Conservation (phyloP, 2,329 filamentous ascomycete genomes). For the Didymella pomorum region DNA sequence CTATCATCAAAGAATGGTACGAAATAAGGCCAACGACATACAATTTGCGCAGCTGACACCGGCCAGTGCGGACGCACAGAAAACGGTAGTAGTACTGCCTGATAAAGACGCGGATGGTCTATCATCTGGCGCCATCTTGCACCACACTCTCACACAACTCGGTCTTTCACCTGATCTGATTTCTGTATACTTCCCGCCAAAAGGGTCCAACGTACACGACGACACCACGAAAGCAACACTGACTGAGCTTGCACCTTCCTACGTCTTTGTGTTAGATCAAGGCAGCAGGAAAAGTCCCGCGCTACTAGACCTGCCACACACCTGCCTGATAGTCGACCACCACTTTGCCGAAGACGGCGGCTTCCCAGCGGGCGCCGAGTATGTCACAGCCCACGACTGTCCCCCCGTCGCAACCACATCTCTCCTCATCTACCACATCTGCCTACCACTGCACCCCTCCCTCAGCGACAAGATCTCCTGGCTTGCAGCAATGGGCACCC, state of each 20-base stretch:
- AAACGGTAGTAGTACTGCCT: slow-evolving; percentile 67
- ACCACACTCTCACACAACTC: slow-evolving; percentile 66
- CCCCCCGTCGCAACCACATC: slow-evolving; percentile 72
- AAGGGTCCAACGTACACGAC: slow-evolving; percentile 67
- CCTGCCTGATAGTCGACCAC: slow-evolving; percentile 70
- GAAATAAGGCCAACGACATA: background rate
- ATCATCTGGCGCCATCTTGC: slow-evolving; percentile 68
- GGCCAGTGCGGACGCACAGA: slow-evolving; percentile 59
- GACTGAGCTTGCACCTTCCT: slow-evolving; percentile 59
- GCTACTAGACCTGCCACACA: slow-evolving; percentile 60
- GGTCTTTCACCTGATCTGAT: slow-evolving; percentile 64
- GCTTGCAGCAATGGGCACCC: slow-evolving; percentile 70
- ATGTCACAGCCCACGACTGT: slow-evolving; percentile 69
- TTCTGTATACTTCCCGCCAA: slow-evolving; percentile 65
- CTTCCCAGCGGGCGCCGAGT: slow-evolving; percentile 63
- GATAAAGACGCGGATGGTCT: slow-evolving; percentile 76
- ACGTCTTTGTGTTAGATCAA: slow-evolving; percentile 71
- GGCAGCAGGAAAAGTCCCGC: slow-evolving; percentile 65
- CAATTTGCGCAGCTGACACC: slow-evolving; percentile 7
- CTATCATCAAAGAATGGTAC: slow-evolving; percentile 67
- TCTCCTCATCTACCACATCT: slow-evolving; percentile 70
- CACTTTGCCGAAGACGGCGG: slow-evolving; percentile 65
- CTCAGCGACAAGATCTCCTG: slow-evolving; percentile 63
- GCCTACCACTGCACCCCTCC: slow-evolving; percentile 62
- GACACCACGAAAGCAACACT: slow-evolving; percentile 62